Evolutionary conservation across 2,329 filamentous ascomycete genomes (phyloP), one percentile per base, ranked within the genome.

Genomic region (Chrysoporthe cubensis): DNA sequence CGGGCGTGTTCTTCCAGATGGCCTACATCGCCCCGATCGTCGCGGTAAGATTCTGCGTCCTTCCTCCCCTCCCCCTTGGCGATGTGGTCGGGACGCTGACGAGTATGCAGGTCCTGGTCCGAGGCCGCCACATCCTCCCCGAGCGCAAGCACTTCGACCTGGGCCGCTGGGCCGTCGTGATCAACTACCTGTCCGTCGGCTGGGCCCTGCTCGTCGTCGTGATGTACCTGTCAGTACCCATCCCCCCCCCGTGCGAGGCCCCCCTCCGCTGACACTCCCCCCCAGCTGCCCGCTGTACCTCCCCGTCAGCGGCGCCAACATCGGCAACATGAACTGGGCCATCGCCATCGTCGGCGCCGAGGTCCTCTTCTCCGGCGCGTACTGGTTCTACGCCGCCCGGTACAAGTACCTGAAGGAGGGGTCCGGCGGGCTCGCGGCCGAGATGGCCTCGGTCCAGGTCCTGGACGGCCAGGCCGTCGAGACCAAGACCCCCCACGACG

Each of bases 291-390:
- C 58, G 7, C 26, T 61, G 43, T 61, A 61, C 18, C 58, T 61
- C 2, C 58, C 58, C 16, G 58, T 61, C 43, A 48, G 42, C 21
- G 58, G 58, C 16, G 11, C 8, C 3, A 16, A 61, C 21, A 46
- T 61, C 32, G 58, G 58, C 40, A 61, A 61, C 42, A 61, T 61
- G 58, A 61, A 61, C 40, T 61, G 58, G 58, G 58, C 58, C n/a
- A 18, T 21, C 18, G 58, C 58, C 7, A 61, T 61, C 26, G 58
- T 61, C 37, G 58, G 58, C 58, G 58, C 58, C 14, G 58, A 61
- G 43, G 40, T 61, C 13, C 58, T 61, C 42, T 61, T 40, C 18
- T 61, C 58, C 9, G 42, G 40, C 5, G n/a, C 43, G 42, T 61
- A 61, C 40, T 61, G 58, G 58, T 21, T 61, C 42, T 61, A 61